Evolutionary conservation across 768 basidiomycete species (phyloP).

Genomic region (Fistulinella prunicolor): DNA sequence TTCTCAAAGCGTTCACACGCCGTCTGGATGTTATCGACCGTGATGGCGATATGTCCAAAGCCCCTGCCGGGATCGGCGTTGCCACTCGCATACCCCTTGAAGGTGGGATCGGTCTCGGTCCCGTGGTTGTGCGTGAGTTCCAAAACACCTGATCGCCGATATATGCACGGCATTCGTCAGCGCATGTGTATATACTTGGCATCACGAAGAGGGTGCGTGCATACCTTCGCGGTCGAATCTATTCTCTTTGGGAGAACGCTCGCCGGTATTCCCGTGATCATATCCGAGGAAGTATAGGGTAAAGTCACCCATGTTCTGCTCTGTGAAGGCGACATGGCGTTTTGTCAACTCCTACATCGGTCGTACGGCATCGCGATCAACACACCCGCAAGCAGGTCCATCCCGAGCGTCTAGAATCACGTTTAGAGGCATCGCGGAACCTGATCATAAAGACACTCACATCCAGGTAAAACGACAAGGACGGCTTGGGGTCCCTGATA

Average conservation of each 20-base stretch:
- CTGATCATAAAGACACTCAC: constrained; percentile 33
- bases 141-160: constrained; percentile 57
- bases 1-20: constrained; percentile 83
- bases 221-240: constrained; percentile 67
- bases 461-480: constrained; percentile 77
- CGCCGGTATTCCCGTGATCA: constrained; percentile 52
- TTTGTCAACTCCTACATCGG: not conserved
- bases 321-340: constrained; percentile 32
- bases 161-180: not conserved
- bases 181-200: not conserved
- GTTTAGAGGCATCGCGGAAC: not conserved
- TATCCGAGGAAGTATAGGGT: constrained; percentile 87
- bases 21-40: constrained; percentile 76
- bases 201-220: not conserved
- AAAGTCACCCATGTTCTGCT: constrained; percentile 55
- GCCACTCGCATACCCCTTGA: constrained; percentile 82
- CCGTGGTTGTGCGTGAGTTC: constrained; percentile 91
- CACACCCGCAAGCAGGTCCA: constrained; percentile 67
- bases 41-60: constrained; percentile 89
- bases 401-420: constrained; percentile 54
- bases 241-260: constrained; percentile 51
- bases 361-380: not conserved
- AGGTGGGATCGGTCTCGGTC: constrained; percentile 73
- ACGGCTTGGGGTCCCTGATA: constrained; percentile 81
- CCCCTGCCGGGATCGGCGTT: constrained; percentile 77